Evolutionary conservation across 495 filamentous ascomycete species (phyloP).

Genomic region (Penicillium steckii): DNA sequence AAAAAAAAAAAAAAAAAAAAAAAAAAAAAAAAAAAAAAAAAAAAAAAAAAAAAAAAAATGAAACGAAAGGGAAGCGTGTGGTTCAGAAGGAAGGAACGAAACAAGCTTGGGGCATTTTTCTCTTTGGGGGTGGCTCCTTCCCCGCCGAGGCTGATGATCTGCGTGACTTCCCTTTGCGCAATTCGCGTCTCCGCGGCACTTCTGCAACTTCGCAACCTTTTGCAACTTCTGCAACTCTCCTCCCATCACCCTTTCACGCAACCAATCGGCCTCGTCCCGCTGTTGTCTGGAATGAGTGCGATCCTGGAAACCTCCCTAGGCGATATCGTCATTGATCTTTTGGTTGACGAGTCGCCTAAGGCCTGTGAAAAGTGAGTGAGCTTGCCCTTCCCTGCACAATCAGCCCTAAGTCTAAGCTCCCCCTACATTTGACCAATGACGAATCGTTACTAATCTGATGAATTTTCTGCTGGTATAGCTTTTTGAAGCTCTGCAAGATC

Average conservation of each 20-base stretch:
- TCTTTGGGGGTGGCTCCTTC: neutral
- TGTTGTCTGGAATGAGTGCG: slow-evolving; percentile 77
- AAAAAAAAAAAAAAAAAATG: neutral
- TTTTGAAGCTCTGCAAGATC: slow-evolving; percentile 94
- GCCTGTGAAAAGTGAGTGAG: slow-evolving; percentile 83
- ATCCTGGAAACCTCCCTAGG: slow-evolving; percentile 88
- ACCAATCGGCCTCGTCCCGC: slow-evolving; percentile 10
- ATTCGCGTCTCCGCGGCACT: no score
- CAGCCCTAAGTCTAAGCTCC: neutral
- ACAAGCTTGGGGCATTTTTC: neutral
- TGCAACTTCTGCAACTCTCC: neutral
- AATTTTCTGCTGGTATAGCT: slow-evolving; percentile 55
- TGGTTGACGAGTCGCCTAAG: slow-evolving; percentile 82
- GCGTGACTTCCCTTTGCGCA: slow-evolving; percentile 20
- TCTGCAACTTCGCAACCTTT: neutral
- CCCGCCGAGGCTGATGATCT: slow-evolving; percentile 15
- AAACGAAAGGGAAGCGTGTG: neutral
- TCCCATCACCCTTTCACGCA: neutral
- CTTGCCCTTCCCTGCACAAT: slow-evolving; percentile 1
- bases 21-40: neutral
- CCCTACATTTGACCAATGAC: neutral
- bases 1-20: neutral
- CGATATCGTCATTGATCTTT: slow-evolving; percentile 89
- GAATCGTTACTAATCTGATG: slow-evolving; percentile 53
- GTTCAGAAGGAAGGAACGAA: neutral